These are phyloP conservation scores for Selaginella tamariscina DNA, from an alignment of 75 land plant genomes.

Conservation along the genomic window DNA sequence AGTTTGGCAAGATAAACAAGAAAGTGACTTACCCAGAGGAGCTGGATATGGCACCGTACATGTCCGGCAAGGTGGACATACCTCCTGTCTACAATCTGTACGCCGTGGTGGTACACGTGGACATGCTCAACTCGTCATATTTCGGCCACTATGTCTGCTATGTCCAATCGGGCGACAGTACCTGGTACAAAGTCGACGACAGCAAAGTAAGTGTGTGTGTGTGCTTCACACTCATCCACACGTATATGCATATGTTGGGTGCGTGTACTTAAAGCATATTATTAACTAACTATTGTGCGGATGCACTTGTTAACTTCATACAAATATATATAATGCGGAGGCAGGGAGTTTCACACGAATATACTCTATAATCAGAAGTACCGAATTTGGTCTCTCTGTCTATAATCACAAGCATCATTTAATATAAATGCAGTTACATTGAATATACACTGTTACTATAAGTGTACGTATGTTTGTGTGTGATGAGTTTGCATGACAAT, in stretches of 20 bases:
- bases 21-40: constrained; percentile 55
- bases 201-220: constrained; percentile 42
- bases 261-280: background rate
- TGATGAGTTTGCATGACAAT: background rate
- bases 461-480: background rate
- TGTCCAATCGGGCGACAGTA: constrained; percentile 44
- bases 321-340: too few species aligned
- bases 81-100: constrained; percentile 63
- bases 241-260: background rate
- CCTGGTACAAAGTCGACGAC: constrained; percentile 82
- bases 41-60: constrained; percentile 56
- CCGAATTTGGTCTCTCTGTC: background rate
- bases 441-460: too few species aligned
- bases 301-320: too few species aligned
- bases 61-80: constrained; percentile 45
- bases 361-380: too few species aligned
- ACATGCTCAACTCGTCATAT: constrained; percentile 69
- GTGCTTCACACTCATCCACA: background rate
- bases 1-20: constrained; percentile 90
- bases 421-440: background rate
- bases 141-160: constrained; percentile 92
- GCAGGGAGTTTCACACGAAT: too few species aligned
- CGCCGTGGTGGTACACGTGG: constrained; percentile 80
- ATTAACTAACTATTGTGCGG: background rate
- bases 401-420: too few species aligned